Base-by-base conservation (phyloP, 2,329 filamentous ascomycete genomes). In the Scleromitrula shiraiana region DNA sequence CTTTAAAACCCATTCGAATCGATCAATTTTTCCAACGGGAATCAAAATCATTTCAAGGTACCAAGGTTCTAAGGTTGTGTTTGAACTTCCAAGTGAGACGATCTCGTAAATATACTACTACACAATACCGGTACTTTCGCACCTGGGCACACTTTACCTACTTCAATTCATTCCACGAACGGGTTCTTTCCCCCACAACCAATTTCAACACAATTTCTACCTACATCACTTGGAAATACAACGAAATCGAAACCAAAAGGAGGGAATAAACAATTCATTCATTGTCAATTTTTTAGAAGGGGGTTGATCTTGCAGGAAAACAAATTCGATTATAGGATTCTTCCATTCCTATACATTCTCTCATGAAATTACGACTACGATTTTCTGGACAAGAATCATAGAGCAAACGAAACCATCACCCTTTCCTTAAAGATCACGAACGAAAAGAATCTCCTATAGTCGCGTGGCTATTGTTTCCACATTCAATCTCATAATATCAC, bases 381-480 rank as follows among this genome's bases (percentile, higher is more conserved):
- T 42, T 48, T 42, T 36, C 22, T 30, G 29, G 35, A 38, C 35
- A 38, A 17, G 19, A 38, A 38, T n/a, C n/a, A n/a, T n/a, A n/a
- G n/a, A n/a, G n/a, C n/a, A n/a, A n/a, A n/a, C n/a, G n/a, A 38
- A 12, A 22, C 5, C 35, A 38, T 38, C 20, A 22, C 19, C 7
- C 19, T 38, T 14, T 38, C 35, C 17, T 38, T 38, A 20, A 38
- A 14, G n/a, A 22, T 20, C 17, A 24, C 19, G 9, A 38, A 14
- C 20, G 19, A 15, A 12, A 38, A 7, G 23, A 15, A 7, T 22
- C 27, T 14, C 22, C 23, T 30, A 42, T 42, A 42, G 38, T 42
- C 23, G 38, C 45, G 45, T 48, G 45, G 45, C 45, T 48, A 48
- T 38, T 30, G 42, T 22, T 38, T 35, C 26, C 38, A 12, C 37